A percentile compares a stretch with the other conserved stretches of the same genome.
phyloP scores from a whole-genome alignment of 495 filamentous ascomycete genomes.

The Lentithecium fluviatile region DNA sequence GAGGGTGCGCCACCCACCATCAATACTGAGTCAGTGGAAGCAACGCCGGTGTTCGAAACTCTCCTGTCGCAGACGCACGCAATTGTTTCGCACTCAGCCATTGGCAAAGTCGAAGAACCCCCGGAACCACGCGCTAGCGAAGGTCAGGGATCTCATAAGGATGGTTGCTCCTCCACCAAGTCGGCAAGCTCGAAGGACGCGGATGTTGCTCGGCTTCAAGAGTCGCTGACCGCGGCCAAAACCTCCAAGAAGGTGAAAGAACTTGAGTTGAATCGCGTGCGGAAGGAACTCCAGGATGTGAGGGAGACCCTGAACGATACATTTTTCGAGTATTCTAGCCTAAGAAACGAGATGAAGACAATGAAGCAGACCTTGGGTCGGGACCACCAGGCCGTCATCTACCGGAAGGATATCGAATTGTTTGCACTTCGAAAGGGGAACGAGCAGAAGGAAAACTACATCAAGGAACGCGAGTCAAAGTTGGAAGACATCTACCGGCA shows the following conservation, averaged over 20 bases:
- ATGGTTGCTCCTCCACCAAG: neutral
- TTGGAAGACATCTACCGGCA: slow-evolving; percentile 14
- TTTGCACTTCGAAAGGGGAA: slow-evolving; percentile 27
- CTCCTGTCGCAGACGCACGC: slow-evolving; percentile 10
- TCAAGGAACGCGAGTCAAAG: slow-evolving; percentile 17
- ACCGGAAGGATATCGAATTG: slow-evolving; percentile 30
- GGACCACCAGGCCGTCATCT: slow-evolving; percentile 25
- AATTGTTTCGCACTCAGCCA: too few species aligned
- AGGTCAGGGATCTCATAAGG: neutral
- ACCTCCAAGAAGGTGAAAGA: slow-evolving; percentile 9
- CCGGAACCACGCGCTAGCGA: neutral
- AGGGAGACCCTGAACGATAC: slow-evolving; percentile 21
- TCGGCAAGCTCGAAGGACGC: neutral
- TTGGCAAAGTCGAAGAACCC: slow-evolving; percentile 15
- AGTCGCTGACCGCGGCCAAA: neutral
- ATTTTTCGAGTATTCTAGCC: slow-evolving; percentile 11
- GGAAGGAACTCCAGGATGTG: slow-evolving; percentile 4
- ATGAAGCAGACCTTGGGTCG: slow-evolving; percentile 20
- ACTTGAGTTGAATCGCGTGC: slow-evolving; percentile 9
- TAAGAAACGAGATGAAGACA: slow-evolving; percentile 26
- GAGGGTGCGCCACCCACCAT: slow-evolving; percentile 1
- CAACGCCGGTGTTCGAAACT: neutral
- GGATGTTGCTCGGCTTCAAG: slow-evolving; percentile 6
- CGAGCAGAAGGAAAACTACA: slow-evolving; percentile 23
- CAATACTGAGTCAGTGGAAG: neutral